Evolutionary conservation across 2,329 filamentous ascomycete genomes (phyloP).

Genomic region (Parastagonospora nodorum): DNA sequence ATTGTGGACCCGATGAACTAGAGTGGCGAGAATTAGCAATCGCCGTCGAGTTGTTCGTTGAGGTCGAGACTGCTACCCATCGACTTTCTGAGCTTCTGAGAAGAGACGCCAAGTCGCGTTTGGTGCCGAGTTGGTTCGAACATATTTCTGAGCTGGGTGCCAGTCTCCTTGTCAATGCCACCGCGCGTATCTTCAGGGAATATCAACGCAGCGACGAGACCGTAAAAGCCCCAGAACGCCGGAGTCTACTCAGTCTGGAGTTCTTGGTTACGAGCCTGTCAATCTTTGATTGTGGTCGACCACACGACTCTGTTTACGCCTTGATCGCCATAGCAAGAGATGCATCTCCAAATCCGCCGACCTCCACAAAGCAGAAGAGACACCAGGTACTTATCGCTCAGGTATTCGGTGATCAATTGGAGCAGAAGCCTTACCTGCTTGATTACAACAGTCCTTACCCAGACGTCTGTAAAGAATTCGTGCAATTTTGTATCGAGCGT

Average conservation of each 20-base stretch:
- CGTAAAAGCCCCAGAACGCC: neutral
- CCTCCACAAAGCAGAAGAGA: too few relatives aligned
- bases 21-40: conserved; percentile 46
- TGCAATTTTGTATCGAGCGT: conserved; percentile 35
- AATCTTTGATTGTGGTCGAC: conserved; percentile 33
- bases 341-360: conserved; percentile 26
- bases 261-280: conserved; percentile 40
- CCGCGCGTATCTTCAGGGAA: conserved; percentile 38
- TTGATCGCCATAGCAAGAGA: conserved; percentile 44
- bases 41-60: conserved; percentile 47
- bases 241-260: conserved; percentile 37
- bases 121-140: conserved; percentile 41
- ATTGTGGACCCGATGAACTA: neutral
- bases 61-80: conserved; percentile 44
- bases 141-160: conserved; percentile 44
- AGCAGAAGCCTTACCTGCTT: conserved; percentile 30
- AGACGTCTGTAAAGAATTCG: conserved; percentile 43
- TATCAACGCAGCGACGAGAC: conserved; percentile 1
- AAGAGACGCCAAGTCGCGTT: conserved; percentile 22
- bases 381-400: too few relatives aligned
- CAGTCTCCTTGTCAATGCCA: conserved; percentile 43
- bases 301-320: conserved; percentile 41
- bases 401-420: too few relatives aligned
- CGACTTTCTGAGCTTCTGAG: conserved; percentile 44
- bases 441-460: conserved; percentile 36